Conservation (phyloP, 148 eudicot species). For the Spergularia marina region DNA sequence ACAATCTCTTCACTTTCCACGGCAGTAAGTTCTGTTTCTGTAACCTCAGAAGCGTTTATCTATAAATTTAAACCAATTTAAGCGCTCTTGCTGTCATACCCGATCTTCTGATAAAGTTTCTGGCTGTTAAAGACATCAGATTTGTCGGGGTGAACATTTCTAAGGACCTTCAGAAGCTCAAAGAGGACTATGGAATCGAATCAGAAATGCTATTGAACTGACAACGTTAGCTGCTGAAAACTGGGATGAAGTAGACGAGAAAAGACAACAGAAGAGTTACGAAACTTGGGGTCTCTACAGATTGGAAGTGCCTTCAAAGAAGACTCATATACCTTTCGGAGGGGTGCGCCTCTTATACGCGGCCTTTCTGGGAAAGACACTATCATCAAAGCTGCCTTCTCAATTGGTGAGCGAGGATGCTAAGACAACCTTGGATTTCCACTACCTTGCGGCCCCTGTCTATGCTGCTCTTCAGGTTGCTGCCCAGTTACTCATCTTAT, state of each 20-base stretch:
- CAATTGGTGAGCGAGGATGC: not conserved
- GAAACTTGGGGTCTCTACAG: not conserved
- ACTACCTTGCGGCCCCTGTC: not conserved
- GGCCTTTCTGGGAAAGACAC: not conserved
- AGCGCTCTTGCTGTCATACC: too few species aligned
- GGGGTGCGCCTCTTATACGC: not conserved
- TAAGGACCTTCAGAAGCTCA: not conserved
- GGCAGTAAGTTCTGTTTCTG: not conserved
- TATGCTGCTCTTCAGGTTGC: not conserved
- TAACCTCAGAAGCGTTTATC: not conserved
- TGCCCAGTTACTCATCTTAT: not conserved
- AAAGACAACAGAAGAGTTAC: not conserved
- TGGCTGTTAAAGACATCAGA: too few species aligned
- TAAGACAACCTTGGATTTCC: not conserved
- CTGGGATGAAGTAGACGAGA: conserved; percentile 5
- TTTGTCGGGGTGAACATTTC: not conserved
- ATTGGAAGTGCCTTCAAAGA: not conserved
- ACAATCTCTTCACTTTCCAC: not conserved
- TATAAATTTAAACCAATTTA: too few species aligned
- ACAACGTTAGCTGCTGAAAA: not conserved
- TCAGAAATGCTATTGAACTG: conserved; percentile 5
- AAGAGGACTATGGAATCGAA: not conserved
- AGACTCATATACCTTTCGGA: not conserved
- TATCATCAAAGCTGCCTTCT: not conserved
- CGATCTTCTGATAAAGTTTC: too few species aligned